A percentile compares a stretch with the other conserved stretches of the same genome.
Evolutionary conservation across 179 eudicot genomes (phyloP).

Genomic region (Heliamphora pulchella): DNA sequence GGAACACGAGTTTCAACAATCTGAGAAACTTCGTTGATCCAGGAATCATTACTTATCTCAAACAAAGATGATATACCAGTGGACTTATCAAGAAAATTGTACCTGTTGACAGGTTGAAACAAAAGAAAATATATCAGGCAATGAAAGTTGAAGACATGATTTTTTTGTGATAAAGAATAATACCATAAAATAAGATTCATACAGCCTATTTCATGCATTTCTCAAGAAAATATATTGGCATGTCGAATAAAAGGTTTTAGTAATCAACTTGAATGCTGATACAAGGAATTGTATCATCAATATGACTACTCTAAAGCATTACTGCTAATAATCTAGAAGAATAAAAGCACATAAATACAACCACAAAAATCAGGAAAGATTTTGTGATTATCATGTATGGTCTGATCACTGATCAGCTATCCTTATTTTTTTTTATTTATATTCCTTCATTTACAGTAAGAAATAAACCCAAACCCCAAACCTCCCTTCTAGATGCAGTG

Average conservation of each 20-base stretch:
- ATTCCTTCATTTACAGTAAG: background rate
- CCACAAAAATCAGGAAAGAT: background rate
- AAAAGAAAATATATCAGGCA: background rate
- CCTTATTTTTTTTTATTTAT: background rate
- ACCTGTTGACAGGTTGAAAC: constrained; percentile 42
- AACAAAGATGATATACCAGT: constrained; percentile 71
- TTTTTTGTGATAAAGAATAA: background rate
- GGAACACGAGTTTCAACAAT: constrained; percentile 55
- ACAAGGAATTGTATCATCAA: background rate
- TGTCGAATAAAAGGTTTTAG: background rate
- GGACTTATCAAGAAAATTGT: constrained; percentile 80
- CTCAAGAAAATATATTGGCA: background rate
- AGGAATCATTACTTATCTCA: constrained; percentile 41
- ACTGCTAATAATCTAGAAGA: background rate
- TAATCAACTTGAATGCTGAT: background rate
- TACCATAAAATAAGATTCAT: background rate
- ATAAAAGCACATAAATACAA: background rate
- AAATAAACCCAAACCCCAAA: background rate
- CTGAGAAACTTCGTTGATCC: constrained; percentile 45
- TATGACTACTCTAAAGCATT: background rate
- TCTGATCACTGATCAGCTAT: background rate
- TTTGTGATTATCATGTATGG: background rate
- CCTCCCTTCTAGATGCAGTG: too few relatives aligned
- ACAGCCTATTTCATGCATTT: background rate
- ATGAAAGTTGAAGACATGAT: background rate